phyloP scores from a whole-genome alignment of 257 asterid genomes.

The Nicotiana knightiana region DNA sequence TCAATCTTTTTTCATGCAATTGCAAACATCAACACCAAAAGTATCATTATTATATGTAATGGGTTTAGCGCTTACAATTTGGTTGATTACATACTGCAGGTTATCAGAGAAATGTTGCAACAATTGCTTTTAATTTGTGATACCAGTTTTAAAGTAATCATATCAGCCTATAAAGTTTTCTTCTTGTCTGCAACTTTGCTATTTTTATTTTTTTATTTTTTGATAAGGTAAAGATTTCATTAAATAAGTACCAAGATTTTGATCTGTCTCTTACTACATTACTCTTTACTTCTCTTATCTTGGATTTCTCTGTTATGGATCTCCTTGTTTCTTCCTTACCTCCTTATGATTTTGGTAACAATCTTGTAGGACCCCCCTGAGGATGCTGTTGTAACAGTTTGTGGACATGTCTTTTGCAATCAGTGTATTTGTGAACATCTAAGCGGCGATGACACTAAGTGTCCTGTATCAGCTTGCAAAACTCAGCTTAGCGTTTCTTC shows the following conservation, averaged over 20 bases:
- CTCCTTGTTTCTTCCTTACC: not conserved
- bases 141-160: not conserved
- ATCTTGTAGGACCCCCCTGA: constrained; percentile 87
- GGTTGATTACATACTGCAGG: not conserved
- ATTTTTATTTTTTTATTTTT: too few species aligned
- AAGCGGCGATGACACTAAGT: constrained; percentile 69
- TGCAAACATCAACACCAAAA: not conserved
- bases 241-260: not conserved
- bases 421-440: constrained; percentile 90
- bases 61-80: not conserved
- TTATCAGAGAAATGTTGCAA: not conserved
- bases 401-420: constrained; percentile 93
- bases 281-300: not conserved
- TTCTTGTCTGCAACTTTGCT: not conserved
- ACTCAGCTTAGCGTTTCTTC: constrained; percentile 41
- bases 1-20: not conserved
- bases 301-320: constrained; percentile 6
- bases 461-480: constrained; percentile 81
- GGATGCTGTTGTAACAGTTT: constrained; percentile 83
- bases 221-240: too few species aligned
- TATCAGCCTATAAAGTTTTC: not conserved
- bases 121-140: not conserved
- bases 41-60: not conserved
- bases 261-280: not conserved
- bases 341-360: not conserved